Conservation (phyloP, 2,329 filamentous ascomycete genomes). For the Penicillium sp. region DNA sequence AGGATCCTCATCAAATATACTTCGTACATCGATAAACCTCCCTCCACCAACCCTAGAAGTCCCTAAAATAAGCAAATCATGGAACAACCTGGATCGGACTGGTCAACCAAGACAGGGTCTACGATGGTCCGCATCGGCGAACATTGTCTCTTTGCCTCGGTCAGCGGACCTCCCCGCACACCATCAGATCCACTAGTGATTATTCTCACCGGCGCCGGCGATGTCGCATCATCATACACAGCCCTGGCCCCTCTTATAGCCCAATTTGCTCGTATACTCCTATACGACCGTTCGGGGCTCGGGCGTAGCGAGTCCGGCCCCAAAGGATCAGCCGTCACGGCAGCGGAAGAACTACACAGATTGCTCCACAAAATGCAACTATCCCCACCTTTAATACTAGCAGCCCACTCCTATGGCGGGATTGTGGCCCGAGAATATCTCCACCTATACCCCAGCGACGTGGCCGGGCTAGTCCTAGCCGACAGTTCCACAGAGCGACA, state of each 20-base stretch:
- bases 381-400: constrained; percentile 32
- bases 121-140: constrained; percentile 33
- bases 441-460: constrained; percentile 28
- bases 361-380: constrained; percentile 27
- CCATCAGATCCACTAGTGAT: constrained; percentile 32
- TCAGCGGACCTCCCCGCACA: constrained; percentile 27
- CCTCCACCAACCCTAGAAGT: too few relatives aligned
- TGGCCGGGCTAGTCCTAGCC: constrained; percentile 39
- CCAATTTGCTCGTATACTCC: constrained; percentile 28
- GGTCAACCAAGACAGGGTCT: neutral
- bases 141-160: constrained; percentile 32
- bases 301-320: constrained; percentile 32
- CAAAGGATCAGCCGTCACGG: constrained; percentile 19
- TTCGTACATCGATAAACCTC: neutral
- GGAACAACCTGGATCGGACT: constrained; percentile 1
- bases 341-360: constrained; percentile 33
- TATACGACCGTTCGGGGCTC: constrained; percentile 43
- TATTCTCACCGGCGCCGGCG: constrained; percentile 38
- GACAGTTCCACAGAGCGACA: constrained; percentile 39
- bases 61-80: constrained; percentile 1
- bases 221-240: constrained; percentile 34
- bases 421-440: constrained; percentile 43
- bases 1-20: neutral
- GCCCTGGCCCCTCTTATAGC: constrained; percentile 33
- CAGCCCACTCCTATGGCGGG: constrained; percentile 43